Evolutionary conservation across 2,329 filamentous ascomycete species (phyloP), one percentile per base, ranked within the genome.

Genomic region (Ophiostoma tasmaniense): DNA sequence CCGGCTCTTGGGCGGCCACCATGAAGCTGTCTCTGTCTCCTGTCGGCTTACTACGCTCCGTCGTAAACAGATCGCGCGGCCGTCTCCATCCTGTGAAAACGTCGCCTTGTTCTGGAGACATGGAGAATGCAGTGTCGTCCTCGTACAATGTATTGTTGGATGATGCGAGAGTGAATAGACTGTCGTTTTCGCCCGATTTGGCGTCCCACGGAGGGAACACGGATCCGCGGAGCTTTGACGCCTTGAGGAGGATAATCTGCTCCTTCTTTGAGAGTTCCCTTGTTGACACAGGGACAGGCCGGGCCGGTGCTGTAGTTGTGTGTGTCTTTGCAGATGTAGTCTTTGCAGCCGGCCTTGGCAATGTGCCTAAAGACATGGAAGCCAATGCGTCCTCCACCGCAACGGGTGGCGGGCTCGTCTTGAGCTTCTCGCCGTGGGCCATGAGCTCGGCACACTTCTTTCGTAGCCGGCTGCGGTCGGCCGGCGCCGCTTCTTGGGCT

Each of bases 11-110:
- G 7, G 79, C 78, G 20, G 84, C 76, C 45, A 72, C 72, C 77
- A 76, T 79, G 72, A 74, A 66, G 2, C 28, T 22, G 6, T 45
- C 39, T 17, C 39, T 35, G 33, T 3, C 37, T 14, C 8, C 69
- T 37, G 33, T 11, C 33, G 61, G 20, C 20, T 33, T 4, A 6
- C 33, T 20, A 3, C 10, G 20, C 33, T n/a, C 33, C 10, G 33
- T 68, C 20, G 82, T 78, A n/a, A 90, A 80, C 28, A 93, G 82
- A 69, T 96, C 88, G 20, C 77, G 75, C 1, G 93, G 91, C 45
- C 92, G 87, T 76, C 89, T 90, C 95, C 95, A 99, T 55, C 88
- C 89, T 66, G 86, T 85, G 74, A 98, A 93, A n/a, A 91, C 89
- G 45, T 88, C 83, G 42, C 82, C 80, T 76, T 99, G 95, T 61